These are phyloP conservation scores for Globisporangium irregulare DNA, from an alignment of 352 stramenopile genomes.

Conservation along the genomic window DNA sequence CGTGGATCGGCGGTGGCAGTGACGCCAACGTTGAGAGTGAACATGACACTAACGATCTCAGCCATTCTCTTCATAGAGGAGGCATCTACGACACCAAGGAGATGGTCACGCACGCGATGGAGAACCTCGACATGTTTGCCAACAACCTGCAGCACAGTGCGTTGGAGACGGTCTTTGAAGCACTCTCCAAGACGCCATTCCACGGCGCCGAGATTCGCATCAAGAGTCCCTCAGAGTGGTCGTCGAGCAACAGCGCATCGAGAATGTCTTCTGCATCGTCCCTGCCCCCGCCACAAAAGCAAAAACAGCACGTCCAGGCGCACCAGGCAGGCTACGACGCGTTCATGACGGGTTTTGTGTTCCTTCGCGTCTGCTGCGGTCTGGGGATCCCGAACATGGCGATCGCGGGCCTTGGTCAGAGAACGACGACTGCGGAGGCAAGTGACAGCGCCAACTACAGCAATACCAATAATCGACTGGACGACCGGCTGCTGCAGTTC, in stretches of 20 bases:
- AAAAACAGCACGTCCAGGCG: conserved; percentile 33
- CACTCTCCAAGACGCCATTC: conserved; percentile 62
- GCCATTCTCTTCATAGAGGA: background rate
- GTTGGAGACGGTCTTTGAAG: conserved; percentile 63
- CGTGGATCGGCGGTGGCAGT: conserved; percentile 35
- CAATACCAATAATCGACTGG: background rate
- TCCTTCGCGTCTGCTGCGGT: conserved; percentile 58
- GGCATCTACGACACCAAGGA: conserved; percentile 76
- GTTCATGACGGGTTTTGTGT: conserved; percentile 78
- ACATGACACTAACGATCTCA: background rate
- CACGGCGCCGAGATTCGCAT: conserved; percentile 48
- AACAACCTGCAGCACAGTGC: conserved; percentile 58
- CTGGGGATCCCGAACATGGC: conserved; percentile 57
- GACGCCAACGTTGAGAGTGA: background rate
- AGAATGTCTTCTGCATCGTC: background rate
- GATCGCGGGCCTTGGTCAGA: conserved; percentile 29
- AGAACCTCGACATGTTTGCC: conserved; percentile 54
- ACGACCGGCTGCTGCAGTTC: conserved; percentile 32
- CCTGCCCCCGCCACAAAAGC: conserved; percentile 8
- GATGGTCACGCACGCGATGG: conserved; percentile 61
- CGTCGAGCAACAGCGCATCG: background rate
- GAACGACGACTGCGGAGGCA: background rate
- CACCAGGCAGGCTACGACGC: conserved; percentile 80
- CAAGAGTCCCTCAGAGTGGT: conserved; percentile 14
- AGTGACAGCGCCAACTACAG: background rate